Evolutionary conservation across 2,329 filamentous ascomycete species (phyloP), one percentile per base, ranked within the genome.

Genomic region (Drechslerella stenobrocha): DNA sequence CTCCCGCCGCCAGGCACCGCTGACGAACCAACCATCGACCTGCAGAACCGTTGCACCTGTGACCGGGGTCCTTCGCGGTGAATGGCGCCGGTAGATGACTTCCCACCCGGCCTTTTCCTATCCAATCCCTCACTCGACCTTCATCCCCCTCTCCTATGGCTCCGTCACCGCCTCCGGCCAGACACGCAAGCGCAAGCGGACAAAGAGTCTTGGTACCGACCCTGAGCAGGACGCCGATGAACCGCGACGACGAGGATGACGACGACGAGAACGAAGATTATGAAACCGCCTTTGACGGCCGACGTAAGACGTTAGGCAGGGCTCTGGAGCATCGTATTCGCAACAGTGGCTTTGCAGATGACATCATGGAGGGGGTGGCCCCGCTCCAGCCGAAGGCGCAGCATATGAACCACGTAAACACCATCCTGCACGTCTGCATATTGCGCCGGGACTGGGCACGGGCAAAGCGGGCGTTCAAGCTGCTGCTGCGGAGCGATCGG

Each of bases 391-490:
- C 67, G 3, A 42, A 71, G 15, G 50, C 37, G 4, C 70, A 70
- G 15, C 71, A 73, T 47, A 35, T 70, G 11, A 45, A 55, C n/a
- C 59, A 71, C 30, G 57, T 73, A 23, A 71, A 70, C 26, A 70
- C 71, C 2, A 56, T 73, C 9, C 57, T 73, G 1, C 65, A 73
- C 58, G 56, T 70, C 45, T 65, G 69, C n/a, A 47, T 73, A 15
- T 50, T 72, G 20, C 55, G 53, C 26, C 57, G 60, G 11, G 71
- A 72, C 51, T 73, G 66, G 51, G 22, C 26, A 8, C 59, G 70
- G 8, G 72, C 72, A 1, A 69, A 66, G 11, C 70, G 72, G 15
- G 72, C 72, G 8, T 73, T 70, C 34, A 70, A 48, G 13, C 45
- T 73, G 34, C 52, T 73, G 6, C 45, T 73, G 3, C 42, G 70